These are phyloP conservation scores for Neocucurbitaria cava DNA, from an alignment of 2,329 filamentous ascomycete species.

Conservation along the genomic window DNA sequence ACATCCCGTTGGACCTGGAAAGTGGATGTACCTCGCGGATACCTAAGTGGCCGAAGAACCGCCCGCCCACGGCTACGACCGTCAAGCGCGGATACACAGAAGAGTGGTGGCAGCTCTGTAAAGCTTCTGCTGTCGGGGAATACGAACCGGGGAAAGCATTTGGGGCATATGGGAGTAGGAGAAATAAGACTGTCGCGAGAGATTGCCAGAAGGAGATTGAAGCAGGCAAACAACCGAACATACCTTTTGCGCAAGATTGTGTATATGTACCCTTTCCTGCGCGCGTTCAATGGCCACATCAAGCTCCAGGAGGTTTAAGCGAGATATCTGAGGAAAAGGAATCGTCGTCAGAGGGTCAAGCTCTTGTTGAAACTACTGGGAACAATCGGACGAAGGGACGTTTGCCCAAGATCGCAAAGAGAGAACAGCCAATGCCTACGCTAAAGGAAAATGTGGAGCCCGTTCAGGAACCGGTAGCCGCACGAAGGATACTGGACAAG, in stretches of 20 bases:
- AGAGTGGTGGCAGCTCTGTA: conserved; percentile 60
- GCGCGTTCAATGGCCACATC: conserved; percentile 47
- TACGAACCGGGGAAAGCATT: conserved; percentile 56
- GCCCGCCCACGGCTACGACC: conserved; percentile 52
- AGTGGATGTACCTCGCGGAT: conserved; percentile 53
- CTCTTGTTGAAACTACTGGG: conserved; percentile 55
- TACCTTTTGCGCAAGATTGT: conserved; percentile 57
- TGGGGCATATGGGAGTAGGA: conserved; percentile 54
- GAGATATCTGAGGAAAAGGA: conserved; percentile 52
- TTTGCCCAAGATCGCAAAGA: conserved; percentile 27
- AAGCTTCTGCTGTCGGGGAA: conserved; percentile 58
- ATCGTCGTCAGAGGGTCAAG: conserved; percentile 46
- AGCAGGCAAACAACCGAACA: conserved; percentile 55
- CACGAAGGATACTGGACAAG: conserved; percentile 42
- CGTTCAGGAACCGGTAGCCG: conserved; percentile 32
- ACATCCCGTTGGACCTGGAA: conserved; percentile 67
- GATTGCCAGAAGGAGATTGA: conserved; percentile 59
- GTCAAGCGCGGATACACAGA: conserved; percentile 57
- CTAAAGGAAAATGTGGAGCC: conserved; percentile 49
- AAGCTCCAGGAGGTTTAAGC: conserved; percentile 40
- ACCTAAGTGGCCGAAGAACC: conserved; percentile 56
- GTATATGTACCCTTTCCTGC: conserved; percentile 57
- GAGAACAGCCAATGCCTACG: conserved; percentile 33
- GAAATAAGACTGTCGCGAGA: conserved; percentile 57
- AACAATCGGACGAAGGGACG: conserved; percentile 49